Evolutionary conservation across 2,329 filamentous ascomycete genomes (phyloP), one percentile per base, ranked within the genome.

Genomic region (Leptographium lundbergii): DNA sequence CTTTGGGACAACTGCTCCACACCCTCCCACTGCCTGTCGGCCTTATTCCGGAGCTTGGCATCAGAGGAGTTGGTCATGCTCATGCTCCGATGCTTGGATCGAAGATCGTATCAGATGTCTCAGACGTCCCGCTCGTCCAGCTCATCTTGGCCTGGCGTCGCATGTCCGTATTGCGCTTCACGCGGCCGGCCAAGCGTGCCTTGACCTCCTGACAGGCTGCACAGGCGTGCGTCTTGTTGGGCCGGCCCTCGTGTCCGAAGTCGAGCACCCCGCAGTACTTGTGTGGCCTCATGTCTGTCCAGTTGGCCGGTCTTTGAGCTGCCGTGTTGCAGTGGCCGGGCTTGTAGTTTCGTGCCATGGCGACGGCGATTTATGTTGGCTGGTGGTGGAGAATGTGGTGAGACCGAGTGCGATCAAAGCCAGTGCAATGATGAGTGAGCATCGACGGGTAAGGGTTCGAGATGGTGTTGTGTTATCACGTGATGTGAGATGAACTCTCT

Each of bases 181-280:
- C 48, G 3, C 25, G 42, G 3, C 50, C 42, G 34, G 58, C 61
- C 34, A 56, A 10, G 2, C 48, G 60, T 14, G 60, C 60, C 57
- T 61, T 63, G 58, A 61, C 52, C 6, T 34, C 25, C 50, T 39
- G 34, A 29, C 61, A 63, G 17, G 60, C 60, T 2, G 39, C 32
- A 24, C 61, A 63, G 34, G 58, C 58, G 19, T 63, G 61, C 2
- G 60, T 47, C 58, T 63, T 63, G 61, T 63, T 63, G 56, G 42
- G 52, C 54, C 57, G 57, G 58, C 60, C 60, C 14, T 10, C 25
- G 54, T 60, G 61, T 57, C 61, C 61, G 4, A 45, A n/a, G 48
- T 61, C 61, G 24, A 63, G 39, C 4, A 54, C 57, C 47, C 61
- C 60, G 45, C 58, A 63, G 58, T 61, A 63, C 51, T 63, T 60